These are phyloP conservation scores for Berkeleyomyces rouxiae DNA, from an alignment of 2,329 filamentous ascomycete genomes.

Conservation along the genomic window DNA sequence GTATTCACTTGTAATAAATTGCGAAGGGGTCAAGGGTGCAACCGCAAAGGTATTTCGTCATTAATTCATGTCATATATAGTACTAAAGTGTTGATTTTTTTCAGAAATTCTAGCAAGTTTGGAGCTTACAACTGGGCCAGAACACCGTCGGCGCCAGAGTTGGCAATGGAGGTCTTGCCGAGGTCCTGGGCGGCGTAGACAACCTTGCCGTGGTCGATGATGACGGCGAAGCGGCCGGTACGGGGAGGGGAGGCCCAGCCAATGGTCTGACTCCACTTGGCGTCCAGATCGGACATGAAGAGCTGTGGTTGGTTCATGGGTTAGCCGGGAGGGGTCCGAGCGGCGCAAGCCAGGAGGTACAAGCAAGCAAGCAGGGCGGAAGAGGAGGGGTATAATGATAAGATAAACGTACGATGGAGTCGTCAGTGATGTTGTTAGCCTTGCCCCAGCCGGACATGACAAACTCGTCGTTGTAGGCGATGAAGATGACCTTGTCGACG, in stretches of 20 bases:
- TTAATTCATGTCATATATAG: neutral
- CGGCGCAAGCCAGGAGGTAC: neutral
- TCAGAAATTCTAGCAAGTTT: neutral
- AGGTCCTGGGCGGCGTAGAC: conserved; percentile 62
- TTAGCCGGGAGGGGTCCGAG: neutral
- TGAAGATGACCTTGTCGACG: conserved; percentile 65
- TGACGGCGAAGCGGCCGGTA: conserved; percentile 62
- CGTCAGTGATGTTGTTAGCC: conserved; percentile 61
- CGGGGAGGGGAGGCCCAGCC: conserved; percentile 63
- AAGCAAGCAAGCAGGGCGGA: conserved; percentile 12
- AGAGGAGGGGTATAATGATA: neutral
- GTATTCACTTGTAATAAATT: neutral
- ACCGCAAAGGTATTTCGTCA: conserved; percentile 1
- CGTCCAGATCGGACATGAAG: conserved; percentile 55
- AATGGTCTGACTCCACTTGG: conserved; percentile 59
- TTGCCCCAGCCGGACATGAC: conserved; percentile 87
- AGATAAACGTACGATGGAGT: conserved; percentile 35
- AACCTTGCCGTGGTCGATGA: conserved; percentile 72
- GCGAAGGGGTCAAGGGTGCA: neutral
- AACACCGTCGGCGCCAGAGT: conserved; percentile 37
- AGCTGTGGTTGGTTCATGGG: conserved; percentile 28
- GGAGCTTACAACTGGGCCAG: conserved; percentile 33
- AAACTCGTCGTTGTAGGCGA: conserved; percentile 70
- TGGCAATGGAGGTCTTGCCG: conserved; percentile 28
- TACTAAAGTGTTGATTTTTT: neutral